Evolutionary conservation across 495 filamentous ascomycete genomes (phyloP), one percentile per base, ranked within the genome.

Genomic region (Hypoxylon lienhwacheense): DNA sequence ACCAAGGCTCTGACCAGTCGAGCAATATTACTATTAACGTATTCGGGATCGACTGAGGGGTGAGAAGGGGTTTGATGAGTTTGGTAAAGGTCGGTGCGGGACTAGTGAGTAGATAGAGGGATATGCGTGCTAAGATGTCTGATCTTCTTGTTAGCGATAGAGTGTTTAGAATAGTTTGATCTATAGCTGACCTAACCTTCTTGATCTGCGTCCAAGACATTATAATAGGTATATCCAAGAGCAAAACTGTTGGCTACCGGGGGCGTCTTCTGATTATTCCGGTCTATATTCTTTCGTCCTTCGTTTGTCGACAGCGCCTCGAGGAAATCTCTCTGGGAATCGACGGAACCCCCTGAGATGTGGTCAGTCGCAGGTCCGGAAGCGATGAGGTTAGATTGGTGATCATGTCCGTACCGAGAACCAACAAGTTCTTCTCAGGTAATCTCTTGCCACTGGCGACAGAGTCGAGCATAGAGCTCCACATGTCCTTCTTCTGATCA

Each of bases 221-320:
- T 91, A 65, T 90, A 87, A 68, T 96, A 97, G 40, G 92, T 95
- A 70, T 97, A 97, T 37, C 92, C 92, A 45, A 97, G 72, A 7
- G 91, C 92, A 68, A 95, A 96, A 51, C 87, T 86, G 65, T 97
- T 97, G 33, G 92, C 91, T 63, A 96, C 80, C 26, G 91, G 89
- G 1, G 91, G 87, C 53, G 81, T 77, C 43, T 78, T 83, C n/a
- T 76, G 79, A 46, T 81, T 83, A 31, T 81, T 77, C 35, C 82
- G 67, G 64, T 76, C 78, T 63, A 75, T 61, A 67, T 81, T 69
- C 75, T 80, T 55, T 74, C 80, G 73, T 69, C 73, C 67, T 70
- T 81, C 76, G 55, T 86, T 85, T 53, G 77, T 82, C 21, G 86
- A 83, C 25, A 96, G 76, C 0, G 84, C 84, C 53, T 93, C 90